phyloP scores from a whole-genome alignment of 1,284 basidiomycete species.

The Cryptococcus hybrid region DNA sequence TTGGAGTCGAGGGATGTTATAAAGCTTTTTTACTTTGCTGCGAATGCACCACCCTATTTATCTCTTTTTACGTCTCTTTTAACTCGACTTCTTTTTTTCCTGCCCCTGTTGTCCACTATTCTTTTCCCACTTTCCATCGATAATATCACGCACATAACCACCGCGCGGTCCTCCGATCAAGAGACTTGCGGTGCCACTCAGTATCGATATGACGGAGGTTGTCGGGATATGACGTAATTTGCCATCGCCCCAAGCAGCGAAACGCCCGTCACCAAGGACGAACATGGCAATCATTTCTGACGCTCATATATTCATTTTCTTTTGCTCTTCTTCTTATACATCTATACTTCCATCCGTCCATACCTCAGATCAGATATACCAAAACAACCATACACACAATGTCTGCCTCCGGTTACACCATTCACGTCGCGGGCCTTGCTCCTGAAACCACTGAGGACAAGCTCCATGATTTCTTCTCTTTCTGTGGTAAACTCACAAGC shows the following conservation, averaged over 20 bases:
- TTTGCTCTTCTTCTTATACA: not conserved
- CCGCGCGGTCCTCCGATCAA: too few relatives aligned
- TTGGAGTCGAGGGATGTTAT: slow-evolving; percentile 51
- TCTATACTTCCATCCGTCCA: not conserved
- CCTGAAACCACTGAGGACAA: slow-evolving; percentile 50
- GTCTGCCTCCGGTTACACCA: slow-evolving; percentile 29
- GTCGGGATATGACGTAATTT: not conserved
- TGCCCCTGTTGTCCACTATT: too few relatives aligned
- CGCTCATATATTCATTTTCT: not conserved
- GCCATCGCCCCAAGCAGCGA: not conserved
- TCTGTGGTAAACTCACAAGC: slow-evolving; percentile 49
- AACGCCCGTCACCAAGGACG: not conserved
- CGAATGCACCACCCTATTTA: not conserved
- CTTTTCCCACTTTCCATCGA: too few relatives aligned
- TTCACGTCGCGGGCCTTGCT: slow-evolving; percentile 50
- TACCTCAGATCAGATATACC: not conserved
- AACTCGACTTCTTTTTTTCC: too few relatives aligned
- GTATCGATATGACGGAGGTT: not conserved
- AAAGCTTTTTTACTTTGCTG: not conserved
- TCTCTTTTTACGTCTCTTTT: too few relatives aligned
- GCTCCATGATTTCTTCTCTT: slow-evolving; percentile 51
- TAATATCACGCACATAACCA: too few relatives aligned
- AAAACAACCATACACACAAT: slow-evolving; percentile 1
- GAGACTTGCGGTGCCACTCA: not conserved
- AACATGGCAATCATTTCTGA: too few relatives aligned